phyloP scores from a whole-genome alignment of 2,329 filamentous ascomycete genomes.

The Colletotrichum theobromicola region DNA sequence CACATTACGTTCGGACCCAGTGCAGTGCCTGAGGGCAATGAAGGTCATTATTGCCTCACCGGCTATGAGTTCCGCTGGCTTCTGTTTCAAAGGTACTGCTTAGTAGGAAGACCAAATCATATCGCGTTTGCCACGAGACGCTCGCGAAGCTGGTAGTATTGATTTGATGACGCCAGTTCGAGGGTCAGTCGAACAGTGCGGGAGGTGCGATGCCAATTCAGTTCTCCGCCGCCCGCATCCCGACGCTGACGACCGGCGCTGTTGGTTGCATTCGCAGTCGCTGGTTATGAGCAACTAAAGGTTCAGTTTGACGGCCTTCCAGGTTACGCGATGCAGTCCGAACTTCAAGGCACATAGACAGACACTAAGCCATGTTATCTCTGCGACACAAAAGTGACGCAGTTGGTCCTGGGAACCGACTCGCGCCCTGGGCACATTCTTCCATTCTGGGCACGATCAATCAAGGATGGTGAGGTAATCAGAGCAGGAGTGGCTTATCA shows the following conservation, averaged over 20 bases:
- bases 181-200: neutral
- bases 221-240: neutral
- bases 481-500: neutral
- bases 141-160: neutral
- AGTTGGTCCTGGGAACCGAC: neutral
- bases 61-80: neutral
- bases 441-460: neutral
- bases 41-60: neutral
- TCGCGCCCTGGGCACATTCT: neutral
- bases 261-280: neutral
- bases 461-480: neutral
- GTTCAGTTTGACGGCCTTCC: neutral
- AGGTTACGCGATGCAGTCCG: neutral
- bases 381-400: neutral
- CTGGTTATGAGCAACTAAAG: neutral
- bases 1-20: too few relatives aligned
- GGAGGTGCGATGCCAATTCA: neutral
- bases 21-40: too few relatives aligned
- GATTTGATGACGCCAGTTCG: neutral
- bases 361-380: neutral
- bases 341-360: neutral
- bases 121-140: neutral
- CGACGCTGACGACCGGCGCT: neutral
- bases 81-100: neutral
- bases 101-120: neutral